phyloP scores from a whole-genome alignment of 192 early-diverging fungal species.

The Radiomyces spectabilis region DNA sequence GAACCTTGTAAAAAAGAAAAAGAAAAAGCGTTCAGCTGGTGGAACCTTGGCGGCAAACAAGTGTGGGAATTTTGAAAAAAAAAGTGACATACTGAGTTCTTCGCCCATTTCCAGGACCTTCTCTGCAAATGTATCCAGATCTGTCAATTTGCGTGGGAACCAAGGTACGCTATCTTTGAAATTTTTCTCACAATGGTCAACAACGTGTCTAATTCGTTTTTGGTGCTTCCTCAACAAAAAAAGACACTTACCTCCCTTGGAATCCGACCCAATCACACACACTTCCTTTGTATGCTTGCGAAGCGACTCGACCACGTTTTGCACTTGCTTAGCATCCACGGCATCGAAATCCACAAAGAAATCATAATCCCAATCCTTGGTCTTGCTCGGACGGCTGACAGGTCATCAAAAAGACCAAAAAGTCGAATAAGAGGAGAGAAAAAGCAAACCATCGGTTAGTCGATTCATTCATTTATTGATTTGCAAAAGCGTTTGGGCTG shows the following conservation, averaged over 20 bases:
- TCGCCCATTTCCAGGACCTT: slow-evolving; percentile 91
- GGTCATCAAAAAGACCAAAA: slow-evolving; percentile 2
- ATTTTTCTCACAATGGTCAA: slow-evolving; percentile 1
- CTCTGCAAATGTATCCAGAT: slow-evolving; percentile 88
- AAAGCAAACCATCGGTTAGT: not conserved
- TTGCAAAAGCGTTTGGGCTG: not conserved
- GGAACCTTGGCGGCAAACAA: too few species aligned
- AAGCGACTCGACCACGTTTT: slow-evolving; percentile 53
- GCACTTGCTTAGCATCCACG: slow-evolving; percentile 48
- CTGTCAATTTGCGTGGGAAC: slow-evolving; percentile 91
- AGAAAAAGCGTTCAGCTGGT: too few species aligned
- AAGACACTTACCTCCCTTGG: slow-evolving; percentile 22
- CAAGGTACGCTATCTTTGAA: slow-evolving; percentile 58
- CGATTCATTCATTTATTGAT: not conserved
- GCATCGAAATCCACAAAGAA: slow-evolving; percentile 92
- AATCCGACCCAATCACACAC: slow-evolving; percentile 48
- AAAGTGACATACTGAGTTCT: slow-evolving; percentile 51
- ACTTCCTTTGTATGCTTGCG: slow-evolving; percentile 65
- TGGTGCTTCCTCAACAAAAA: not conserved
- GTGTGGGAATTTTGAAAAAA: too few species aligned
- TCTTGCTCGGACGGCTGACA: slow-evolving; percentile 75
- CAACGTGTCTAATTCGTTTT: not conserved
- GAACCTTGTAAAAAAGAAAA: slow-evolving; percentile 39
- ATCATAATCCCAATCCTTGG: slow-evolving; percentile 77
- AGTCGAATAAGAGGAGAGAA: not conserved